Conservation (phyloP, 495 filamentous ascomycete genomes). For the Diplogelasinospora grovesii region DNA sequence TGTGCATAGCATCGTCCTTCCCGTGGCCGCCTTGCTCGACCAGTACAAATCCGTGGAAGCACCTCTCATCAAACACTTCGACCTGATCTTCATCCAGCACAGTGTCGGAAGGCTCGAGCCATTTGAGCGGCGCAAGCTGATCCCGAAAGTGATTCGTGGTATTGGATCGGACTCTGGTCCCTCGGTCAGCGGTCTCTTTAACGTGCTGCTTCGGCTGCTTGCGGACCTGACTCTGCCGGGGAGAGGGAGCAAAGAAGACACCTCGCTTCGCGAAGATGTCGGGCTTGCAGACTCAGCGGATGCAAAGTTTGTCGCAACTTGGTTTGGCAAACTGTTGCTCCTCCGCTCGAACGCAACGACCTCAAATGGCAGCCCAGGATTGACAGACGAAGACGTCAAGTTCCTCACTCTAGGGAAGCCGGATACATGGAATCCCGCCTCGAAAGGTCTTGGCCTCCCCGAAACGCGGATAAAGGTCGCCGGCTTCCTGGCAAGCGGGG, state of each 20-base stretch:
- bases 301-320: slow-evolving; percentile 64
- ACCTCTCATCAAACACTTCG: slow-evolving; percentile 79
- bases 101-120: slow-evolving; percentile 64
- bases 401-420: slow-evolving; percentile 66
- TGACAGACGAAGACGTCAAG: slow-evolving; percentile 61
- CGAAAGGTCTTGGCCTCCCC: slow-evolving; percentile 58
- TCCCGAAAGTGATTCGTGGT: slow-evolving; percentile 65
- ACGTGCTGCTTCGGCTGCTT: slow-evolving; percentile 71
- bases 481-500: slow-evolving; percentile 71
- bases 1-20: slow-evolving; percentile 58
- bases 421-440: slow-evolving; percentile 60
- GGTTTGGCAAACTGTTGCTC: slow-evolving; percentile 75
- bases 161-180: slow-evolving; percentile 60
- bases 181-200: slow-evolving; percentile 73
- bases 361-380: slow-evolving; percentile 53
- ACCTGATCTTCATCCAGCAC: slow-evolving; percentile 82
- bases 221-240: slow-evolving; percentile 63
- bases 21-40: slow-evolving; percentile 72
- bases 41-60: slow-evolving; percentile 75
- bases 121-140: slow-evolving; percentile 46
- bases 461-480: slow-evolving; percentile 61
- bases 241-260: slow-evolving; percentile 73
- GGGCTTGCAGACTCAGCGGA: slow-evolving; percentile 59
- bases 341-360: slow-evolving; percentile 39
- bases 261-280: slow-evolving; percentile 54